Evolutionary conservation across 2,329 filamentous ascomycete genomes (phyloP).

Genomic region (Stenocarpella maydis): DNA sequence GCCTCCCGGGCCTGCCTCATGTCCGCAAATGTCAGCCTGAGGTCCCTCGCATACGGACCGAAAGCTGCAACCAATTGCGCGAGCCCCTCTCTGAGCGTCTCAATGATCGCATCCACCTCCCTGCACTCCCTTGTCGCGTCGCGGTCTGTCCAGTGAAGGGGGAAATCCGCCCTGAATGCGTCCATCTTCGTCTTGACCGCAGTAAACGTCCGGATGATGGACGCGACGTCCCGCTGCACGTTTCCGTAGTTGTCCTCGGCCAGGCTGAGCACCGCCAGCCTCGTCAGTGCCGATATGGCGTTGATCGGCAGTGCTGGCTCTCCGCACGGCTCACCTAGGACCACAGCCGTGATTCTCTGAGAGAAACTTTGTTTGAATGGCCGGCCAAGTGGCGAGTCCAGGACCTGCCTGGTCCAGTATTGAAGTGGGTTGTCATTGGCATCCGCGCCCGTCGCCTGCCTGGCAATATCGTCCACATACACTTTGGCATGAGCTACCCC

Average conservation of each 20-base stretch:
- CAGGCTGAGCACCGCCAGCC: conserved; percentile 76
- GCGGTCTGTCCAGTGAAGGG: conserved; percentile 82
- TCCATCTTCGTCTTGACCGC: conserved; percentile 74
- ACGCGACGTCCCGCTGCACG: conserved; percentile 82
- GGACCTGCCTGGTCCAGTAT: conserved; percentile 53
- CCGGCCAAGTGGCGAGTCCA: conserved; percentile 65
- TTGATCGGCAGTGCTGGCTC: conserved; percentile 74
- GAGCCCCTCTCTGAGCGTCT: conserved; percentile 71
- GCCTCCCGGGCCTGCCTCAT: conserved; percentile 78
- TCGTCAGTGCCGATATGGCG: conserved; percentile 73
- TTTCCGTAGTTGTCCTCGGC: conserved; percentile 84
- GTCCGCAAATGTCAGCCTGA: conserved; percentile 76
- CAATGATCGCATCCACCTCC: conserved; percentile 76
- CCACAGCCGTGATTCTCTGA: conserved; percentile 69
- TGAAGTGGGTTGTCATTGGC: conserved; percentile 58
- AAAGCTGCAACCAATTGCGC: conserved; percentile 74
- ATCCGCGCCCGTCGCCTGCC: conserved; percentile 59
- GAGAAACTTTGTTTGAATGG: conserved; percentile 76
- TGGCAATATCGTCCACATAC: conserved; percentile 61
- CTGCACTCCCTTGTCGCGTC: conserved; percentile 61
- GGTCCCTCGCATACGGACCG: conserved; percentile 74
- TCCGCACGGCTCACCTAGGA: conserved; percentile 78
- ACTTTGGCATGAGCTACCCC: conserved; percentile 57
- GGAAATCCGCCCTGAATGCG: conserved; percentile 65
- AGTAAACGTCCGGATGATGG: conserved; percentile 78